Base-by-base conservation (phyloP, 768 basidiomycete genomes). In the Agrocybe praecox region DNA sequence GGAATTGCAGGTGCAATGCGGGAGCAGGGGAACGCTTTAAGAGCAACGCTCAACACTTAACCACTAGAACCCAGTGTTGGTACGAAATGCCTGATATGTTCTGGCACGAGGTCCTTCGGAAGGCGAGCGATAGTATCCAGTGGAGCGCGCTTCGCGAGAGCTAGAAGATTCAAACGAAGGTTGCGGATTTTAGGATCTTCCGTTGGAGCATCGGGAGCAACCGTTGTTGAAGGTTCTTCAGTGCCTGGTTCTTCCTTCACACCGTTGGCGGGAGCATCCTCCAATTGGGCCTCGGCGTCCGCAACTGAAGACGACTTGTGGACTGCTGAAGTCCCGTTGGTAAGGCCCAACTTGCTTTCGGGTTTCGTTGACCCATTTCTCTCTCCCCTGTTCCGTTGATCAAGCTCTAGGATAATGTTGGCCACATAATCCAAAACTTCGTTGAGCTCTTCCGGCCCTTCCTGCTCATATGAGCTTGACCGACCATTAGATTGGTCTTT, bases 131-230 rank as follows among this genome's bases (percentile, higher is more conserved):
- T 87, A 56, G 80, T 84, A 62, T 90, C 87, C 58, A 91, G 65
- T 1, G 91, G 91, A 10, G 89, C 89, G 6, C 89, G 81, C 66
- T 91, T 90, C 55, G 88, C 87, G 32, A 93, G 76, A 1, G 90
- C 89, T 23, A 93, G 78, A 24, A 93, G 74, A 66, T 90, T 92
- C 60, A 92, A 74, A 36, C 90, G 80, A 48, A 92, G 73, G 52
- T 85, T 80, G 52, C 81, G 80, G 63, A 86, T 47, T 17, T 74
- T 61, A 2, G 80, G 75, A 53, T 87, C 82, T 65, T 88, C 87
- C 22, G 52, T 14, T 24, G 53, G 22, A 14, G 44, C n/a, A 4
- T 40, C 36, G 36, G 36, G 12, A 5, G 5, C 36, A 40, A 29
- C 26, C n/a, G n/a, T n/a, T 29, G 26, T 9, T 5, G 9, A 29